Base-by-base conservation (phyloP, 2,329 filamentous ascomycete species). In the Aspergillus viridinutans region DNA sequence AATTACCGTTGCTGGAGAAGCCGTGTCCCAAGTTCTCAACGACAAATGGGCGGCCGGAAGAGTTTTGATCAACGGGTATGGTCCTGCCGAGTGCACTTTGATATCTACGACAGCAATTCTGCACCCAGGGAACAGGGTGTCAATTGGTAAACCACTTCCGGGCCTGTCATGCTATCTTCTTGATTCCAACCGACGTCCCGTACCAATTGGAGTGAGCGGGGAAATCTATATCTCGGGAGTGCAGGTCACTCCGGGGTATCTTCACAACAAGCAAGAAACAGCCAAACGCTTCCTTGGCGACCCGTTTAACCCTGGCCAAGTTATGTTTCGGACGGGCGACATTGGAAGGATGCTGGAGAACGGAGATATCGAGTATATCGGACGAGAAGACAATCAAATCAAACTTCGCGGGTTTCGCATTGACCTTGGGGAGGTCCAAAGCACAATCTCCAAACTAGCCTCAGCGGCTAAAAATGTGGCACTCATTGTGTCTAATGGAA, bases 241-340 rank as follows among this genome's bases (percentile, higher is more conserved):
- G 6, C 38, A 42, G n/a, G 38, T 42, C 38, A 42, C 38, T 7
- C 38, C 38, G 38, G 38, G 38, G 3, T 42, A 42, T 3, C n/a
- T 42, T n/a, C 5, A 42, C 17, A 42, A 42, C 20, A 32, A 20
- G 9, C 21, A 12, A 55, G 65, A 21, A 72, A 70, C 2, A 3
- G 17, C 38, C 6, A 17, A n/a, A 17, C 38, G 38, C 8, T 20
- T 42, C 1, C 38, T 42, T 20, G 17, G 3, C 38, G 38, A 42
- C 38, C 17, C 17, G 38, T 42, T 42, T 3, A 7, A 42, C 38
- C 38, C 38, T n/a, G 17, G 3, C 17, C n/a, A 7, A 42, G 14
- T 20, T 9, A 42, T 42, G 38, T 42, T n/a, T 20, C 14, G n/a
- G 38, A 42, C 38, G 7, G 38, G 38, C 17, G 38, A 42, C 6